Percentiles rank a stretch among this genome's conserved stretches.
phyloP scores from a whole-genome alignment of 805 yeast species.

The Torulaspora quercuum region DNA sequence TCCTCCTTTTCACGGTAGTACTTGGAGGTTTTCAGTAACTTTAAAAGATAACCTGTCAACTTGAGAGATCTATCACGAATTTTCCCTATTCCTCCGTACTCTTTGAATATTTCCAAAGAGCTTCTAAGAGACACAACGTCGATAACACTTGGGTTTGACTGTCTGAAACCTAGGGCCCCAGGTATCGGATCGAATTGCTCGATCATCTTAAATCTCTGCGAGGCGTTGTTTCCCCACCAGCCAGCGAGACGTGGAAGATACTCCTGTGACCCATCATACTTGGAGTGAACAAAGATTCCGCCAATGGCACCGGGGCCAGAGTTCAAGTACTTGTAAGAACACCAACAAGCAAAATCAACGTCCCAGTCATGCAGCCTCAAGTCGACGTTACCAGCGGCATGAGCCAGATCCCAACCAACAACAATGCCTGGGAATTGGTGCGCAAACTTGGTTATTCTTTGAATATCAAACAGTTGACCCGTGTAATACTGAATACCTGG shows the following conservation, averaged over 20 bases:
- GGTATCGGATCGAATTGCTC: slow-evolving; percentile 73
- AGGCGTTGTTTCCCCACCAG: slow-evolving; percentile 91
- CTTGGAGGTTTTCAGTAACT: slow-evolving; percentile 44
- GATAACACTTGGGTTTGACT: slow-evolving; percentile 84
- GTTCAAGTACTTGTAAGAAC: slow-evolving; percentile 87
- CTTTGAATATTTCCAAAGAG: slow-evolving; percentile 57
- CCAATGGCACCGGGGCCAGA: slow-evolving; percentile 94
- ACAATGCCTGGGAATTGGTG: slow-evolving; percentile 47
- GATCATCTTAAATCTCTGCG: slow-evolving; percentile 72
- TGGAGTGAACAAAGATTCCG: slow-evolving; percentile 74
- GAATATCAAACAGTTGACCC: slow-evolving; percentile 81
- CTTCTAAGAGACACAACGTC: slow-evolving; percentile 73
- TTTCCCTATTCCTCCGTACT: slow-evolving; percentile 59
- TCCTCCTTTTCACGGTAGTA: slow-evolving; percentile 42
- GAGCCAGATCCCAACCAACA: slow-evolving; percentile 95
- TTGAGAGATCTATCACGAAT: slow-evolving; percentile 54
- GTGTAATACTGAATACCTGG: slow-evolving; percentile 92
- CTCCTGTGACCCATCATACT: slow-evolving; percentile 28
- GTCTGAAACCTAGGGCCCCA: slow-evolving; percentile 86
- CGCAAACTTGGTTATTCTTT: slow-evolving; percentile 61
- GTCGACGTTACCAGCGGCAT: slow-evolving; percentile 85
- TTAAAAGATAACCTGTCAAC: slow-evolving; percentile 57
- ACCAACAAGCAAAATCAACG: slow-evolving; percentile 93
- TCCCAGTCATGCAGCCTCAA: slow-evolving; percentile 78
- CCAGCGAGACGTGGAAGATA: slow-evolving; percentile 78